Percentiles rank a stretch among this genome's conserved stretches.
phyloP scores from a whole-genome alignment of 441 rosid genomes.

The Euphorbia celastroides region DNA sequence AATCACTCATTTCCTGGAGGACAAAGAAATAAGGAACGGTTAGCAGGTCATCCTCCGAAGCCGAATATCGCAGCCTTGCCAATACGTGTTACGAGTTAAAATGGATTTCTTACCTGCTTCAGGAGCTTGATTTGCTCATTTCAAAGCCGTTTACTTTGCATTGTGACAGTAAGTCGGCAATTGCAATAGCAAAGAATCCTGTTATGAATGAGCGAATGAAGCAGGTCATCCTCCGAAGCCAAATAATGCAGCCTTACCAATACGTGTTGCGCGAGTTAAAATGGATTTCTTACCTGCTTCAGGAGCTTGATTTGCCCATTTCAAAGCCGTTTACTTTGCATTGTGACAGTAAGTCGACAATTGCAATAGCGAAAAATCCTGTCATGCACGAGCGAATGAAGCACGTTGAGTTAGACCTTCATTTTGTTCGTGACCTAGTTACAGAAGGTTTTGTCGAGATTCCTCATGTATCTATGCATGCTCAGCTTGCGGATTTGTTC shows the following conservation, averaged over 20 bases:
- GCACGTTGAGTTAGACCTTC: neutral
- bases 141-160: no score
- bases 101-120: neutral
- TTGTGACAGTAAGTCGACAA: neutral
- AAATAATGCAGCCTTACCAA: neutral
- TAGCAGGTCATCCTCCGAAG: neutral
- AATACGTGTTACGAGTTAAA: neutral
- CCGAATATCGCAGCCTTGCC: neutral
- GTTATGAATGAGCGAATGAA: neutral
- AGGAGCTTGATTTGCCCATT: no score
- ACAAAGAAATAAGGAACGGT: neutral
- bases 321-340: no score
- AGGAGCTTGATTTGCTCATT: no score
- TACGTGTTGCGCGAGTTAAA: neutral
- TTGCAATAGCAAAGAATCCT: neutral
- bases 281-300: neutral
- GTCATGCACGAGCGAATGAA: neutral
- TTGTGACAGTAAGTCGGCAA: neutral
- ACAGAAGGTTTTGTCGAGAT: no score
- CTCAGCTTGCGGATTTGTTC: no score
- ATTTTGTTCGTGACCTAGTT: no score
- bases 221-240: neutral
- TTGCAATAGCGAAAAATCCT: neutral
- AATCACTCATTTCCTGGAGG: neutral
- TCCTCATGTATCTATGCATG: no score